phyloP scores from a whole-genome alignment of 2,329 filamentous ascomycete genomes.

The Colletotrichum sp. region DNA sequence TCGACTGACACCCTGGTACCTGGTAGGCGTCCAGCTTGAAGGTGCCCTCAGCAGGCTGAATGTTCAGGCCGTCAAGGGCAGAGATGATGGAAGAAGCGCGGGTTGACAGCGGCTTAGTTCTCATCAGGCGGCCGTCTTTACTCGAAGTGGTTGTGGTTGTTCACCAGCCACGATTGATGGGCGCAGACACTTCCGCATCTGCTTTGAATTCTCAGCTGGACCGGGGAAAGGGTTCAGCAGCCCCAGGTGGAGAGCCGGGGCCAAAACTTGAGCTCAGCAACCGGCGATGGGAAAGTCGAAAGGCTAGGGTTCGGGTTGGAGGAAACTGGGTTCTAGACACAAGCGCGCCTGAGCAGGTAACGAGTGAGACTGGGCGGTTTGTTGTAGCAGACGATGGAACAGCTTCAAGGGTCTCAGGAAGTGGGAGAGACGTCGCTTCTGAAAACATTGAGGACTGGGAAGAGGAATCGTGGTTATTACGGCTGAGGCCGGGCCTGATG shows the following conservation, averaged over 20 bases:
- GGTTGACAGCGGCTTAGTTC: neutral
- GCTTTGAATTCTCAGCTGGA: conserved; percentile 1
- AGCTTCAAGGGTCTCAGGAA: neutral
- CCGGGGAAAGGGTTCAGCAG: neutral
- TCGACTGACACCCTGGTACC: neutral
- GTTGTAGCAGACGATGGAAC: neutral
- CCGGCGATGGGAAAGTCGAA: too few relatives aligned
- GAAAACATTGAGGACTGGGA: too few relatives aligned
- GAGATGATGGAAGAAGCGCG: neutral
- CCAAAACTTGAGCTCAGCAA: neutral
- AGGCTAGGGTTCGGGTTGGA: too few relatives aligned
- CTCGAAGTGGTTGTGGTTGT: neutral
- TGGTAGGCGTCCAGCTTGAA: neutral
- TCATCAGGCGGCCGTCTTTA: neutral
- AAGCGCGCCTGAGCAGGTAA: neutral
- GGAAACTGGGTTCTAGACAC: neutral
- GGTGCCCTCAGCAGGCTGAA: neutral
- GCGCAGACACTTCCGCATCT: neutral
- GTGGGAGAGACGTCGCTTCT: neutral
- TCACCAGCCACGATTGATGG: neutral
- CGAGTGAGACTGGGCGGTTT: neutral
- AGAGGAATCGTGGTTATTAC: too few relatives aligned
- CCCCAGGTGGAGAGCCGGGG: neutral
- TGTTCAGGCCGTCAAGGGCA: neutral
- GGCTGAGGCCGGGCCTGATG: too few relatives aligned